A percentile compares a stretch with the other conserved stretches of the same genome.
Evolutionary conservation across 768 basidiomycete species (phyloP).

Genomic region (Boletus sp.): DNA sequence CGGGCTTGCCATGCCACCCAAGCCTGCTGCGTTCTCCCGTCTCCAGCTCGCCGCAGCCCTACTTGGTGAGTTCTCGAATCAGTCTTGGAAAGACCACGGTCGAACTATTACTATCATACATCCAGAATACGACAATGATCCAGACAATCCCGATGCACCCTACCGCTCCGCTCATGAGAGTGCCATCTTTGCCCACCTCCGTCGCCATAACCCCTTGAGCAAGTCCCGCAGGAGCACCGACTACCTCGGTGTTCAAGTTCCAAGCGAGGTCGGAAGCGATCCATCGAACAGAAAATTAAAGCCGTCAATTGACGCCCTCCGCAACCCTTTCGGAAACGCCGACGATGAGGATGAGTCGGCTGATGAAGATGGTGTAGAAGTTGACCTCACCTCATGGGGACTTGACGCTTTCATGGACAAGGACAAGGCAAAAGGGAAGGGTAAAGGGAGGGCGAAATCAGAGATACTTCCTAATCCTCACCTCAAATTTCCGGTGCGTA

Average conservation of each 20-base stretch:
- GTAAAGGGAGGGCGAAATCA: conserved; percentile 38
- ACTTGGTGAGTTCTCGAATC: conserved; percentile 53
- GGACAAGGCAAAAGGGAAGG: conserved; percentile 49
- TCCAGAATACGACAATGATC: conserved; percentile 89
- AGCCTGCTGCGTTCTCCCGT: conserved; percentile 64
- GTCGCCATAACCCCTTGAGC: conserved; percentile 51
- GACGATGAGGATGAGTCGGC: conserved; percentile 52
- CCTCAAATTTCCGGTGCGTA: conserved; percentile 35
- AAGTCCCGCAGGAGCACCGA: conserved; percentile 56
- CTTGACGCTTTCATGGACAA: conserved; percentile 74
- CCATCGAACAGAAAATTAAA: conserved; percentile 50
- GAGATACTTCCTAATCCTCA: conserved; percentile 46
- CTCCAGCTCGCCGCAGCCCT: conserved; percentile 85
- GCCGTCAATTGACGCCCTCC: conserved; percentile 60
- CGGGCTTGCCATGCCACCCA: conserved; percentile 19
- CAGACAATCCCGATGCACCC: conserved; percentile 59
- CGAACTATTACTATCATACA: not conserved
- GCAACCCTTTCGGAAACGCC: conserved; percentile 74
- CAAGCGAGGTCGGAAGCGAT: conserved; percentile 59
- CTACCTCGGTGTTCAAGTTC: conserved; percentile 65
- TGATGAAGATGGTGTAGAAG: conserved; percentile 57
- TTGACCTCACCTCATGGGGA: conserved; percentile 84
- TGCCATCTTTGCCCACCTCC: conserved; percentile 81
- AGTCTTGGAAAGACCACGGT: not conserved
- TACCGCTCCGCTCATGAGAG: conserved; percentile 74